Base-by-base conservation (phyloP, 1,284 basidiomycete species). In the Coriolopsis trogii region DNA sequence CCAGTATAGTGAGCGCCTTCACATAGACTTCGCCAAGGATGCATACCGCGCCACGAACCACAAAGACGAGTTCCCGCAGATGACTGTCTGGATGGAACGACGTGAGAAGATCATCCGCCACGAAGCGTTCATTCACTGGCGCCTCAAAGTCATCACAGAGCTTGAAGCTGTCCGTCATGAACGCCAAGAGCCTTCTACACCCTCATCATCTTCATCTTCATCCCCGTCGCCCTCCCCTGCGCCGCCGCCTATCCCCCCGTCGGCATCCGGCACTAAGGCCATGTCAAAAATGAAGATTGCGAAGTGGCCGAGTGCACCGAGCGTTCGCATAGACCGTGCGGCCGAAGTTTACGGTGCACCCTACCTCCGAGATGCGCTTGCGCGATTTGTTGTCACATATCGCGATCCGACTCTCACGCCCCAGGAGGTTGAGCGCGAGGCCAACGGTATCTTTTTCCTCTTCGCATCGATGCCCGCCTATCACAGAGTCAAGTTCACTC, bases 21-120 rank as follows among this genome's bases (percentile, higher is more conserved):
- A 71, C 29, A 71, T 70, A 28, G 63, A 70, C 72, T n/a, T n/a
- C n/a, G n/a, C n/a, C n/a, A n/a, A n/a, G n/a, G n/a, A n/a, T n/a
- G n/a, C n/a, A n/a, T n/a, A 70, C 38, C 56, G 62, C 5, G 63
- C 69, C 0, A 67, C 65, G 3, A 73, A 73, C 47, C 60, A 57
- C 15, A 67, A 68, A 30, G 65, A 73, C 16, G 66, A 71, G 38
- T 62, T 66, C 24, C 20, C 56, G 0, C 72, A 73, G 37, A 75
- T 75, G 73, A 69, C 67, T 0, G 9, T 34, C 0, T 75, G 73
- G 73, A 59, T 74, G 0, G 57, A 68, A 28, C 55, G 63, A 0
- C 56, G 55, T 18, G 70, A 71, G 52, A 52, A 51, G 42, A 43
- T 56, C 1, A 21, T 21, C 2, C 49, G 49, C 1, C 50, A 51